Percentiles rank a stretch among this genome's conserved stretches.
Conservation (phyloP, 2,329 filamentous ascomycete species). For the Calonectria multiphialidica region DNA sequence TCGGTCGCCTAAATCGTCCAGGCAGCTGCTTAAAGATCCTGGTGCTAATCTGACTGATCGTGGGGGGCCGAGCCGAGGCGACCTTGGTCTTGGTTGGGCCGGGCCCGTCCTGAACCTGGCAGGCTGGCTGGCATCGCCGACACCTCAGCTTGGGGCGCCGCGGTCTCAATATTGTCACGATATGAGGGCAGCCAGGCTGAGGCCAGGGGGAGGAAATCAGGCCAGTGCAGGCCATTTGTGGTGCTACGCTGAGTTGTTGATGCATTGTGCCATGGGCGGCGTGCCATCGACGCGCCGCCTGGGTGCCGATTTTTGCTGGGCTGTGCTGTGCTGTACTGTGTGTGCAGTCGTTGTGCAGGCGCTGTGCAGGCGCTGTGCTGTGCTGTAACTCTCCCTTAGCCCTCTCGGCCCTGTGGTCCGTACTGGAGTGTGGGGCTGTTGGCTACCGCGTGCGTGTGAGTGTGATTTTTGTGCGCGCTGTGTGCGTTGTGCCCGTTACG, state of each 20-base stretch:
- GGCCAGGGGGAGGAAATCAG: neutral
- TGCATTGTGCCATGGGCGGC: conserved; percentile 15
- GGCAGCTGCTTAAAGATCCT: conserved; percentile 3
- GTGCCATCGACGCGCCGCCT: conserved; percentile 6
- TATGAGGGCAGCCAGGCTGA: neutral
- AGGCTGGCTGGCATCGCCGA: neutral
- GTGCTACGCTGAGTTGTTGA: conserved; percentile 14
- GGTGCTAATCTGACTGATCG: conserved; percentile 10
- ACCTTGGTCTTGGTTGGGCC: neutral
- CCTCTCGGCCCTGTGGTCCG: conserved; percentile 1
- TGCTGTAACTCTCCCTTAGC: conserved; percentile 6
- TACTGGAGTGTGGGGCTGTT: conserved; percentile 11
- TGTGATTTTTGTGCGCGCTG: neutral
- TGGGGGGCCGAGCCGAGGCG: conserved; percentile 4
- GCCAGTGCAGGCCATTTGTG: neutral
- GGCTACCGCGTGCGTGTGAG: neutral
- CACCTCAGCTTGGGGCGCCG: neutral
- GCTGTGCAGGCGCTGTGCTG: conserved; percentile 7
- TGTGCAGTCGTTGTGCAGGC: neutral
- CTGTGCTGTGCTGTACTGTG: neutral
- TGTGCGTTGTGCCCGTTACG: neutral
- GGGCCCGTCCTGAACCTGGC: neutral
- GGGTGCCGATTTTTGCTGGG: neutral
- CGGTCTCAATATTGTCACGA: neutral
- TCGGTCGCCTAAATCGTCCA: neutral